These are phyloP conservation scores for Breynia disticha DNA, from an alignment of 441 rosid genomes.

Conservation along the genomic window DNA sequence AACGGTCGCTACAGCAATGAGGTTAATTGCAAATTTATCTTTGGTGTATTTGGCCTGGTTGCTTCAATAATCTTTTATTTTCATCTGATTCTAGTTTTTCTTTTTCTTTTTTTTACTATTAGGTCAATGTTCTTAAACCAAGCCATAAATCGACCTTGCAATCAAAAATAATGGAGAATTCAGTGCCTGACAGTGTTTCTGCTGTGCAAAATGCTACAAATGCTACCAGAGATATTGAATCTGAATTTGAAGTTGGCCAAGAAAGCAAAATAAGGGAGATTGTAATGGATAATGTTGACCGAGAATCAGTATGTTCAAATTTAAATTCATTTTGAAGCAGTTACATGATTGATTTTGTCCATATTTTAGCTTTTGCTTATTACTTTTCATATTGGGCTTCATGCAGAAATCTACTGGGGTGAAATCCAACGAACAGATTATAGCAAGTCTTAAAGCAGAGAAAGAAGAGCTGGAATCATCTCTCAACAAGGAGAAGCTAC, in stretches of 20 bases:
- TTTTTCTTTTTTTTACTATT: no score
- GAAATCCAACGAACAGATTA: constrained; percentile 36
- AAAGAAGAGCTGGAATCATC: constrained; percentile 74
- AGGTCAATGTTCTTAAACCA: constrained; percentile 92
- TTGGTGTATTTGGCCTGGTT: constrained; percentile 5
- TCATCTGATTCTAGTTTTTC: constrained; percentile 11
- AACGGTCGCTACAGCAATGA: constrained; percentile 88
- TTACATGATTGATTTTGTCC: not conserved
- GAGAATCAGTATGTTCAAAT: constrained; percentile 40
- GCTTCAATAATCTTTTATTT: constrained; percentile 11
- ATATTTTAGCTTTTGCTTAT: constrained; percentile 1
- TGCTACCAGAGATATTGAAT: constrained; percentile 70
- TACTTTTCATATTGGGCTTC: constrained; percentile 11
- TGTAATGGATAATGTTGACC: constrained; percentile 56
- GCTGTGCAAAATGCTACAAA: constrained; percentile 60
- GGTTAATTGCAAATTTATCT: constrained; percentile 33
- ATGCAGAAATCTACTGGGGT: constrained; percentile 43
- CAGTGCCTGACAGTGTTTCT: constrained; percentile 71
- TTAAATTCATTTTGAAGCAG: not conserved
- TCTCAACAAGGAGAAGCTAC: constrained; percentile 65
- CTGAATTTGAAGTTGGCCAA: constrained; percentile 66
- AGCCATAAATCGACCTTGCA: constrained; percentile 87
- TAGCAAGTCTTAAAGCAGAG: constrained; percentile 58
- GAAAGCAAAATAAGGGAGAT: constrained; percentile 87
- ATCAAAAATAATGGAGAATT: constrained; percentile 42